Conservation (phyloP, 2,329 filamentous ascomycete species). For the Nemania abortiva region DNA sequence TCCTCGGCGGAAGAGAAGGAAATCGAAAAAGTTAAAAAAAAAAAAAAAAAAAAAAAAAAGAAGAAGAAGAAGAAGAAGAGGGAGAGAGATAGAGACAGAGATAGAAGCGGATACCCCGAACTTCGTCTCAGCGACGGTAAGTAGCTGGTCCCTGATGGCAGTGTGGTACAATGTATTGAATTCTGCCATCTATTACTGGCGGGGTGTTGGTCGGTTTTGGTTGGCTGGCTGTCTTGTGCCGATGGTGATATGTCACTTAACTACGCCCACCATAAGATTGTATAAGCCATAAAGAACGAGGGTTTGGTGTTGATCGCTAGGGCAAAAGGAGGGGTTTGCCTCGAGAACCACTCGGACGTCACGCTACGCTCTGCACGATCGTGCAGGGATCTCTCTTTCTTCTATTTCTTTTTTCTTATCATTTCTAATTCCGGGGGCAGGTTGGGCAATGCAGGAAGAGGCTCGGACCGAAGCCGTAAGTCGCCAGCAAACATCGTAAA, state of each 20-base stretch:
- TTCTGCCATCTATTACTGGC: too few relatives aligned
- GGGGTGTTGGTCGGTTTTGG: conserved; percentile 24
- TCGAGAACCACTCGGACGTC: background rate
- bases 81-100: background rate
- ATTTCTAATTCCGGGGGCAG: background rate
- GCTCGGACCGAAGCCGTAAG: conserved; percentile 27
- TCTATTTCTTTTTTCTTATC: conserved; percentile 7
- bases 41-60: background rate
- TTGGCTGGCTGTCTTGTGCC: conserved; percentile 18
- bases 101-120: background rate
- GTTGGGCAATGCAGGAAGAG: conserved; percentile 10
- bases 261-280: too few relatives aligned
- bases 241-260: background rate
- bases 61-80: background rate
- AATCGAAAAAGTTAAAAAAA: background rate
- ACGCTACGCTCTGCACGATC: conserved; percentile 3
- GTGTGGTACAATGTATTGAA: too few relatives aligned
- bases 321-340: background rate
- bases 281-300: background rate
- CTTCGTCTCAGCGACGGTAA: background rate
- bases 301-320: background rate
- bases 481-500: conserved; percentile 3
- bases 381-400: background rate
- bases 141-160: background rate
- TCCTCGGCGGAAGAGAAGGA: background rate